Conservation (phyloP, 176 grass and related monocot genomes). For the Dactylis glomerata region DNA sequence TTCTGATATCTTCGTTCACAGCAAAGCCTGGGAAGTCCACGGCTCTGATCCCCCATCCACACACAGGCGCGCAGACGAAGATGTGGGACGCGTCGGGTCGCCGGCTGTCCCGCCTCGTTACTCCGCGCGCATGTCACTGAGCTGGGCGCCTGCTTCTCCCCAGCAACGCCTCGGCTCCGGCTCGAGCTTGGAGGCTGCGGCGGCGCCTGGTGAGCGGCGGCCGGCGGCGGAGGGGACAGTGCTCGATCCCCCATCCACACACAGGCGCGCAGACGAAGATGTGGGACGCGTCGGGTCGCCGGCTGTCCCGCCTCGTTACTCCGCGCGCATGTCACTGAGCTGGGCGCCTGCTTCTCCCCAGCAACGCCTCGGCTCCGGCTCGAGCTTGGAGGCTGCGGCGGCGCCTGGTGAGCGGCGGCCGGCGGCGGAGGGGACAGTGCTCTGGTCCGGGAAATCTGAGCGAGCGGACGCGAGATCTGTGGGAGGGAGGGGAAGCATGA, state of each 20-base stretch:
- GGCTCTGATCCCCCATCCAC: too few relatives aligned
- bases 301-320: too few relatives aligned
- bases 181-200: neutral
- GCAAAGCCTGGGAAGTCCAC: too few relatives aligned
- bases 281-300: too few relatives aligned
- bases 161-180: neutral
- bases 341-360: neutral
- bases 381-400: neutral
- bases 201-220: too few relatives aligned
- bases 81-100: too few relatives aligned
- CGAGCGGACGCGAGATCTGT: conserved; percentile 17
- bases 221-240: neutral
- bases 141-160: neutral
- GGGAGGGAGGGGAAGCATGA: conserved; percentile 43
- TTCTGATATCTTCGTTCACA: too few relatives aligned
- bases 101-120: too few relatives aligned
- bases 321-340: neutral
- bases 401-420: too few relatives aligned
- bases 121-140: neutral
- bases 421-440: neutral
- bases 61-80: too few relatives aligned
- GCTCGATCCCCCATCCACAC: neutral
- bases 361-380: neutral
- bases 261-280: too few relatives aligned
- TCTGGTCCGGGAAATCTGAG: conserved; percentile 18